These are phyloP conservation scores for Biscogniauxia marginata DNA, from an alignment of 2,329 filamentous ascomycete genomes.

Conservation along the genomic window DNA sequence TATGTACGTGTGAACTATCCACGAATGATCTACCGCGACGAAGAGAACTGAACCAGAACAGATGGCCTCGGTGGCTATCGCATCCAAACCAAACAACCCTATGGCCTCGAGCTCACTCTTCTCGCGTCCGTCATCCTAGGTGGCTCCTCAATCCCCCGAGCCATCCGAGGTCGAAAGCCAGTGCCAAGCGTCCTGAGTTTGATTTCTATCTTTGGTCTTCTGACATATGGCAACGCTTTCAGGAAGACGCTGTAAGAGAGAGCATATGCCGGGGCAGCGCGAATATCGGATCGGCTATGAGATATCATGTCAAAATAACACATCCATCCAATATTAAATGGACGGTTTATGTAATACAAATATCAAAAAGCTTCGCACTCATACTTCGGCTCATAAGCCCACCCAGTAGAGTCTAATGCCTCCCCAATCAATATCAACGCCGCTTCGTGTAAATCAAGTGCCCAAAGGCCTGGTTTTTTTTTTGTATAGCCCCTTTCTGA, in stretches of 20 bases:
- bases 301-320: neutral
- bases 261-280: neutral
- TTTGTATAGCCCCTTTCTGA: neutral
- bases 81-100: conserved; percentile 70
- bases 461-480: neutral
- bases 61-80: conserved; percentile 80
- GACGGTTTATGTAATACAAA: neutral
- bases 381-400: neutral
- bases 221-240: conserved; percentile 74
- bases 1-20: conserved; percentile 45
- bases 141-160: conserved; percentile 81
- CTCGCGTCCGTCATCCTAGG: conserved; percentile 83
- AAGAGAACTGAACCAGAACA: conserved; percentile 25
- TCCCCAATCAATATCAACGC: neutral
- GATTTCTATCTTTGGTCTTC: conserved; percentile 74
- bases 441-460: neutral
- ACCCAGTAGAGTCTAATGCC: neutral
- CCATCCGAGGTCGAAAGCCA: conserved; percentile 79
- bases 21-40: neutral
- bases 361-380: neutral
- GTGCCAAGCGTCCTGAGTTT: conserved; percentile 78
- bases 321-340: neutral
- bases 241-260: conserved; percentile 39
- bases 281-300: too few species aligned
- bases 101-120: conserved; percentile 85